Base-by-base conservation (phyloP, 495 filamentous ascomycete genomes). In the Hypoxylon crocopeplum region DNA sequence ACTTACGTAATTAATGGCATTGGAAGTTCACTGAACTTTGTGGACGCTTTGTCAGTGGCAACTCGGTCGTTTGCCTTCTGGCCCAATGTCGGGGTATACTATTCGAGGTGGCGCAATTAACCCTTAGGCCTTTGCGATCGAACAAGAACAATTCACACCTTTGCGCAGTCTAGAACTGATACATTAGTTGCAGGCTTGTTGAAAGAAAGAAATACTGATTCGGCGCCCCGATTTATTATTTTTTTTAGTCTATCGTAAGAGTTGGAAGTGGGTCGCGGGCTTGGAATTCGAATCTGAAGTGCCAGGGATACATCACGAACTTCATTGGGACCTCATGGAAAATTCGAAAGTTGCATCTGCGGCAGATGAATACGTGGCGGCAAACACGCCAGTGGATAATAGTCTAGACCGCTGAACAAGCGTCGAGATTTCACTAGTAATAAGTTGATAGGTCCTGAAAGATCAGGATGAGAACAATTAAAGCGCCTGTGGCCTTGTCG, bases 181-280 rank as follows among this genome's bases (percentile, higher is more conserved):
- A 17, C 17, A 38, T 45, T 51, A 19, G 17, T 13, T 39, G 24
- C 21, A 48, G 24, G 32, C 12, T 34, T 6, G 12, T n/a, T 34
- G 50, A 49, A 50, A 32, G 36, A 36, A 56, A 50, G 32, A 49
- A 45, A 63, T 53, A 58, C 48, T 30, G 22, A 48, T 21, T 52
- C 16, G 22, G 21, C 25, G 21, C 53, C 42, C 54, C 57, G 30
- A 33, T 61, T 61, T 54, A 54, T 42, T 54, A n/a, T 27, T 4
- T 27, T 64, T 58, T 37, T 44, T 19, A 15, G 37, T 36, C 41
- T 24, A 40, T 38, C 17, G 27, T 29, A 24, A 54, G 7, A 44
- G 42, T 59, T 58, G 48, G 38, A 59, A 59, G 60, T 64, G 60
- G 55, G 61, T 56, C 49, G 36, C 32, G 15, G 30, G 41, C 32